Evolutionary conservation across 192 early-diverging fungal genomes (phyloP), one percentile per base, ranked within the genome.

Genomic region (Coemansia sp.): DNA sequence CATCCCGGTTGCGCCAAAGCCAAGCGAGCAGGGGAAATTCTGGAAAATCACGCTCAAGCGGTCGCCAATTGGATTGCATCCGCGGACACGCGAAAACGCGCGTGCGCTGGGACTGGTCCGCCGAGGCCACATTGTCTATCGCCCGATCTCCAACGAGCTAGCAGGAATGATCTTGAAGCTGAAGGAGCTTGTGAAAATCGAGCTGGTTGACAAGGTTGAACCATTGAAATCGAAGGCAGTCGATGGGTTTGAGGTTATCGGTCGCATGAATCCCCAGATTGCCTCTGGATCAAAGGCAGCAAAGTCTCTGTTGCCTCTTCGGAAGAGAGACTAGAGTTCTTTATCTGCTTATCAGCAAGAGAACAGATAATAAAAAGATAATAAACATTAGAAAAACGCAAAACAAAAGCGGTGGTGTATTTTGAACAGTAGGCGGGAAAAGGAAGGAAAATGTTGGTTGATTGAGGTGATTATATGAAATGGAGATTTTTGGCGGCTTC

Each of bases 161-260:
- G 90, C 88, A 4, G 90, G 88, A n/a, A 77, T 77, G 58, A 77
- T 91, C 12, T 60, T 91, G 37, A 89, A 85, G 74, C 66, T 89
- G 19, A 84, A 87, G 62, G 90, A 91, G 64, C 67, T 91, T 3
- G 81, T 91, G 12, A 71, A 74, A 32, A 72, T 91, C 1, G 82
- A 84, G 62, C 55, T 83, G 32, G 81, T 83, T 21, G 81, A 79
- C 18, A 59, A 67, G 26, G 69, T 68, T 5, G 64, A 67, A 52
- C 67, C 76, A 13, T 13, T 67, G 18, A 74, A 73, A 47, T 67
- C 51, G 0, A 61, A 22, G 41, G 77, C 81, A 6, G 40, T 62
- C 0, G 63, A 66, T 22, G 81, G 81, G 36, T 83, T 70, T 48
- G 66, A 83, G 63, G 69, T 83, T 52, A 73, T 83, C 45, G 76